Conservation (phyloP, 805 yeast genomes). For the Zygosaccharomyces bailii region DNA sequence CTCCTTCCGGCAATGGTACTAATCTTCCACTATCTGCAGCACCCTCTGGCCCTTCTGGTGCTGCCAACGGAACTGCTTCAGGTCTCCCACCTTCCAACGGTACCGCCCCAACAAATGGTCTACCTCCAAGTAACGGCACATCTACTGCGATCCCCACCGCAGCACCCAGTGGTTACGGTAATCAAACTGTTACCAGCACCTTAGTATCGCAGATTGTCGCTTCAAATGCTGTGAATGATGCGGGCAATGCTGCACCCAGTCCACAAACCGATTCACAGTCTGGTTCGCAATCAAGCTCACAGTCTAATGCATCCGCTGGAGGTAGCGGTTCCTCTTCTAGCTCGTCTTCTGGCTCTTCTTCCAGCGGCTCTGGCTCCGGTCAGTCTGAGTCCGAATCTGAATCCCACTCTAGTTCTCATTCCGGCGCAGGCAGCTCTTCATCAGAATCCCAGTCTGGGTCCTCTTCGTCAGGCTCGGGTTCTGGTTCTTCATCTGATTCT, state of each 20-base stretch:
- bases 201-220: neutral
- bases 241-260: slow-evolving; percentile 1
- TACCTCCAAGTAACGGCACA: neutral
- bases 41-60: slow-evolving; percentile 4
- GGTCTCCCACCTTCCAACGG: neutral
- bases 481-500: too few relatives aligned
- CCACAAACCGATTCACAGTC: neutral
- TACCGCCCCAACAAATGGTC: neutral
- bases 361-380: slow-evolving; percentile 2
- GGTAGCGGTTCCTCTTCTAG: slow-evolving; percentile 3
- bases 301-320: neutral
- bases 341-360: slow-evolving; percentile 1
- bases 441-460: too few relatives aligned
- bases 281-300: neutral
- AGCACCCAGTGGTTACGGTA: neutral
- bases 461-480: too few relatives aligned
- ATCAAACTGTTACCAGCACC: neutral
- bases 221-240: neutral
- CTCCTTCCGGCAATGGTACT: neutral
- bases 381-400: neutral
- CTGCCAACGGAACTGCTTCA: neutral
- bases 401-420: too few relatives aligned
- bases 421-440: neutral
- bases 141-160: neutral
- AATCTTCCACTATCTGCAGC: slow-evolving; percentile 1